Conservation (phyloP, 371 early-diverging fungal genomes). For the Mucor saturninus region DNA sequence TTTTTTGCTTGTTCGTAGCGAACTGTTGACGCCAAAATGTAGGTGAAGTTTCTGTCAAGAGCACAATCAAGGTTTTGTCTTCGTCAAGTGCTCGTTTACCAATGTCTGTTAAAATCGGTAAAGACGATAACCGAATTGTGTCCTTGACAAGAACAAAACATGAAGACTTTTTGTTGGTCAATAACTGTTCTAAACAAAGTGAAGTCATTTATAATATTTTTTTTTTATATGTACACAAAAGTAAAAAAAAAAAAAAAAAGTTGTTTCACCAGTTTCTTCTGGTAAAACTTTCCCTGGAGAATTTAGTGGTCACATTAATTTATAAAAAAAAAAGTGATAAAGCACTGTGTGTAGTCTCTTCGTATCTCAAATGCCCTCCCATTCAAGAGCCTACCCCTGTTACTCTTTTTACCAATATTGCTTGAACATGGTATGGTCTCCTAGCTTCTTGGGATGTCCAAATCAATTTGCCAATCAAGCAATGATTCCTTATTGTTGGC, state of each 20-base stretch:
- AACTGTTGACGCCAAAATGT: slow-evolving; percentile 26
- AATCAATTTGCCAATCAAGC: no score
- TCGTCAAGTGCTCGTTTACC: slow-evolving; percentile 30
- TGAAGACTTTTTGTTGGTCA: slow-evolving; percentile 39
- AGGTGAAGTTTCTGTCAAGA: slow-evolving; percentile 49
- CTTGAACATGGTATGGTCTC: no score
- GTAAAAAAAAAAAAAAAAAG: neutral
- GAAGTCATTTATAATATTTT: slow-evolving; percentile 11
- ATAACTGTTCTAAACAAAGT: slow-evolving; percentile 42
- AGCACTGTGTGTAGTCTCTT: no score
- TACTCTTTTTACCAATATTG: no score
- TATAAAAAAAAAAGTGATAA: no score
- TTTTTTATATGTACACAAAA: neutral
- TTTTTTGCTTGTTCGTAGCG: neutral
- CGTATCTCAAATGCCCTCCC: no score
- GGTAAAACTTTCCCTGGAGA: no score
- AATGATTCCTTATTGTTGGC: no score
- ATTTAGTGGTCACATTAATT: no score
- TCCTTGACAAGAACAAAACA: slow-evolving; percentile 43
- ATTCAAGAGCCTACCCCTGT: no score
- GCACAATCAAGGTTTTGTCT: slow-evolving; percentile 31
- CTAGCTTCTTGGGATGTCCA: no score
- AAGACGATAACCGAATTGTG: slow-evolving; percentile 29
- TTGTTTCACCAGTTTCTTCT: neutral
- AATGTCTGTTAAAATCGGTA: slow-evolving; percentile 36